phyloP scores from a whole-genome alignment of 2,329 filamentous ascomycete species.

The Rasamsonia emersonii region DNA sequence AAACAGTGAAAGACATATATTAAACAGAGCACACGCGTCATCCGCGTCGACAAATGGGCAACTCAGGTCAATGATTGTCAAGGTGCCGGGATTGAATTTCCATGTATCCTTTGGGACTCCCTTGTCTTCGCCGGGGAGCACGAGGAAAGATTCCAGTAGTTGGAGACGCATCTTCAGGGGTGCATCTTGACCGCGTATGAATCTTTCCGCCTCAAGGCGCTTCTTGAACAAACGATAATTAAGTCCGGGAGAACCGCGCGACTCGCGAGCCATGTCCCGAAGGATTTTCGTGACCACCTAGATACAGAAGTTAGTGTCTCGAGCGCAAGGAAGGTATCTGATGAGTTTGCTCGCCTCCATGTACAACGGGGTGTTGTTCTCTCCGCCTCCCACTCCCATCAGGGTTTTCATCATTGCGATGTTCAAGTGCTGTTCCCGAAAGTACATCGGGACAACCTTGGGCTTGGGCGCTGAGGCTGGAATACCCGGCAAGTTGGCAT shows the following conservation, averaged over 20 bases:
- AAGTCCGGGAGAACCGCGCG: constrained; percentile 28
- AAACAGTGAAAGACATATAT: constrained; percentile 60
- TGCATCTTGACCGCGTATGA: constrained; percentile 42
- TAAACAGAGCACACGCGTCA: constrained; percentile 63
- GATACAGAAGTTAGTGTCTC: constrained; percentile 7
- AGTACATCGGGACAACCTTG: constrained; percentile 36
- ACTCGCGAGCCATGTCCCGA: constrained; percentile 40
- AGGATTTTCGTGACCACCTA: constrained; percentile 41
- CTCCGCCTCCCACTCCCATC: constrained; percentile 42
- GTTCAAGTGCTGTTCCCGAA: constrained; percentile 43
- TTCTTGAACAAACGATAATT: constrained; percentile 39
- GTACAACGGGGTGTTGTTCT: constrained; percentile 42
- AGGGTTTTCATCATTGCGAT: constrained; percentile 46
- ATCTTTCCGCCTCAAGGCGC: constrained; percentile 25
- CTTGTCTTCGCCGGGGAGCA: constrained; percentile 13
- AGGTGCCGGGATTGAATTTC: constrained; percentile 8
- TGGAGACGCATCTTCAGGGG: constrained; percentile 54
- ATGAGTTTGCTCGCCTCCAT: constrained; percentile 27
- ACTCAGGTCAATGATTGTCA: constrained; percentile 61
- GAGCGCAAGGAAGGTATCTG: neutral
- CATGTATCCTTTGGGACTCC: constrained; percentile 8
- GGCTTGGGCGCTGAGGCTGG: constrained; percentile 26
- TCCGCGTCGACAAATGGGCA: constrained; percentile 61
- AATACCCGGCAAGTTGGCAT: constrained; percentile 29
- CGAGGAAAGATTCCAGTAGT: constrained; percentile 57